Conservation (phyloP, 257 asterid species). For the Verbena officinalis region DNA sequence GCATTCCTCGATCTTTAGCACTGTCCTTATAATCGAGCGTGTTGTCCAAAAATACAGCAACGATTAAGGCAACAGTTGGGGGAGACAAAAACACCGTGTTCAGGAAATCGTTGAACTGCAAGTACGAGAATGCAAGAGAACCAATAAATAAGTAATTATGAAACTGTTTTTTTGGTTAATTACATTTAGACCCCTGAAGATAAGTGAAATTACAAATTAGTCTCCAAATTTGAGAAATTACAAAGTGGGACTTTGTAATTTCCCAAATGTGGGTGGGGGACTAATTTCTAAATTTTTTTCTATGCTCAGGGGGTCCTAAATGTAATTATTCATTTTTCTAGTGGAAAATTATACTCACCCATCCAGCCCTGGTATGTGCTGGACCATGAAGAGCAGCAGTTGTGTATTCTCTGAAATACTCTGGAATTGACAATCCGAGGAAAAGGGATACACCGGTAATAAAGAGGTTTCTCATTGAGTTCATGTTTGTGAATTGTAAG, state of each 20-base stretch:
- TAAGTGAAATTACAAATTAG: no score
- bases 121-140: background rate
- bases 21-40: conserved; percentile 91
- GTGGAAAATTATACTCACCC: conserved; percentile 54
- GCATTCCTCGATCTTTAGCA: conserved; percentile 94
- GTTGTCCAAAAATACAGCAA: conserved; percentile 85
- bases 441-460: conserved; percentile 82
- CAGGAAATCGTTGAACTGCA: conserved; percentile 93
- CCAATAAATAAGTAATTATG: background rate
- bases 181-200: background rate
- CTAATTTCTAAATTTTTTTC: no score
- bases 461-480: conserved; percentile 95
- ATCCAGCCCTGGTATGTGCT: conserved; percentile 86
- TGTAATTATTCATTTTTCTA: background rate
- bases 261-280: no score
- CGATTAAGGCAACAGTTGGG: conserved; percentile 82
- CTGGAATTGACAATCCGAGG: conserved; percentile 92
- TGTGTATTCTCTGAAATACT: conserved; percentile 89
- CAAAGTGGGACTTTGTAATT: no score
- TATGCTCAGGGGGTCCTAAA: no score
- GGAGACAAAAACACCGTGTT: conserved; percentile 85
- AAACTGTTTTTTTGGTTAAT: no score
- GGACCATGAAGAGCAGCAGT: conserved; percentile 82
- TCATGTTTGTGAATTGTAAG: conserved; percentile 95
- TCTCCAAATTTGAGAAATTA: no score